phyloP scores from a whole-genome alignment of 305 asterid species.

The Fraxinus dipetala region DNA sequence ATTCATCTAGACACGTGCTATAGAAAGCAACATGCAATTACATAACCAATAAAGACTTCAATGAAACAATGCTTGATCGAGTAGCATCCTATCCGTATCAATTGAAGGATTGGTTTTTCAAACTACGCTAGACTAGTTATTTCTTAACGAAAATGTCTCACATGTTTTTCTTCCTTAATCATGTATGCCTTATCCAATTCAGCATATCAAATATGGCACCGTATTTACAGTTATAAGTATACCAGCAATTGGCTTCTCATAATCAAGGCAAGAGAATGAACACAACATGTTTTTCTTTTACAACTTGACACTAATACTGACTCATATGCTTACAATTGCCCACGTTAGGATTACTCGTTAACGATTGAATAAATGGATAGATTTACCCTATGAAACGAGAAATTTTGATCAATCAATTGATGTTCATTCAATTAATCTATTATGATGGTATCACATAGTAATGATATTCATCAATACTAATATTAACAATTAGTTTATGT shows the following conservation, averaged over 20 bases:
- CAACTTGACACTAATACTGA: neutral
- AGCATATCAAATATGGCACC: neutral
- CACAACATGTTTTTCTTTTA: neutral
- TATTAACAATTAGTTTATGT: neutral
- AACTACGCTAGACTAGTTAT: neutral
- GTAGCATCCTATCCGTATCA: neutral
- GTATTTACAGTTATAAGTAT: neutral
- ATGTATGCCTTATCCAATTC: neutral
- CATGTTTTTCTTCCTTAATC: neutral
- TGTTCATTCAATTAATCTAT: neutral
- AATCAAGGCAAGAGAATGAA: neutral
- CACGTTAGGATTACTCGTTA: neutral
- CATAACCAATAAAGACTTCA: neutral
- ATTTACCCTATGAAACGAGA: neutral
- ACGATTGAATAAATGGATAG: neutral
- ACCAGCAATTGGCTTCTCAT: neutral
- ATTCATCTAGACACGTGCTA: neutral
- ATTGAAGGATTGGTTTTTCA: neutral
- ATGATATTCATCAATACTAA: neutral
- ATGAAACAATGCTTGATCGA: neutral
- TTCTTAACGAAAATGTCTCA: neutral
- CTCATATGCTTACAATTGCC: neutral
- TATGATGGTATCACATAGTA: neutral
- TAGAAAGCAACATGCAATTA: neutral
- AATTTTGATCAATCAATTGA: neutral